Evolutionary conservation across 139 green algal species (phyloP), one percentile per base, ranked within the genome.

Genomic region (Astrephomene gubernaculifera): DNA sequence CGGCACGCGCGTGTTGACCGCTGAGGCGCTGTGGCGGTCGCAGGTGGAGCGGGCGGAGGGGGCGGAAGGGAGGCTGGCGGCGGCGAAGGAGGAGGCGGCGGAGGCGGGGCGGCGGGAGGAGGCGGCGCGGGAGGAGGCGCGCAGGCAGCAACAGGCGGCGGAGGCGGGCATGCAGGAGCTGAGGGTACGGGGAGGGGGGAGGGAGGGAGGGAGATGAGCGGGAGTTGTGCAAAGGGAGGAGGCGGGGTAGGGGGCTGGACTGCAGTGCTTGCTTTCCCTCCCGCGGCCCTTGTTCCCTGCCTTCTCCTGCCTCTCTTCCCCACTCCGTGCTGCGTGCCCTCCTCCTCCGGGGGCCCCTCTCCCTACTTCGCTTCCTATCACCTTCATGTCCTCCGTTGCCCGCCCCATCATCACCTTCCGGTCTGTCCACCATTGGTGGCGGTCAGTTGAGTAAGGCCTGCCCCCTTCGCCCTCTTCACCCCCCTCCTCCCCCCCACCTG

Each of bases 11-110:
- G 33, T 73, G 35, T 73, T 29, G 41, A 88, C 90, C 0, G 70
- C 79, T 1, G 81, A 90, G 65, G 74, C 25, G 6, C 44, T 87
- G 21, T 89, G 86, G 87, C 64, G 39, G 3, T 29, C 12, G 12
- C 65, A 78, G 65, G 35, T 35, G 49, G 65, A 27, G 35, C 49
- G 65, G 21, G 65, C 67, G 33, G 79, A 53, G 45, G 65, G 25
- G 14, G 64, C 70, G 17, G 31, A n/a, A n/a, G n/a, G n/a, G n/a
- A n/a, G n/a, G n/a, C n/a, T n/a, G n/a, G n/a, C n/a, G n/a, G n/a
- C n/a, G n/a, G n/a, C n/a, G n/a, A n/a, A n/a, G n/a, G n/a, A 60
- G 49, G 72, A 45, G 49, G 82, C 35, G 61, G 74, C 85, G 36
- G 74, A 89, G 85, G 68, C 39, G 9, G 33, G 9, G 8, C 57